Evolutionary conservation across 768 basidiomycete species (phyloP).

Genomic region (Sarcomyxa edulis): DNA sequence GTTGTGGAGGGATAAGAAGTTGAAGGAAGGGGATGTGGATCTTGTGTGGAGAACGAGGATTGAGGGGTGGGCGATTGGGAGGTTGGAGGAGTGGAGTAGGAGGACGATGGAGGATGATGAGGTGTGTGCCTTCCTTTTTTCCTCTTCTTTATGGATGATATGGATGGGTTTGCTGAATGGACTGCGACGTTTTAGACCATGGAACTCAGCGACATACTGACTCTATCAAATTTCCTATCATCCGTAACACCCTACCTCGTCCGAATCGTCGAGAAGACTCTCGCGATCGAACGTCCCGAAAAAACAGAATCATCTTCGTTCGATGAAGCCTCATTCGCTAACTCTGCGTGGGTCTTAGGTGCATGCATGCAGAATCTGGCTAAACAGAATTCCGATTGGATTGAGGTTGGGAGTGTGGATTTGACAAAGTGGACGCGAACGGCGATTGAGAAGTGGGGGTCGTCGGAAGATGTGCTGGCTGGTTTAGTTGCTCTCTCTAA

Average conservation of each 20-base stretch:
- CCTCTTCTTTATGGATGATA: neutral
- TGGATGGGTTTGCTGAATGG: neutral
- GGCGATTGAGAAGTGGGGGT: slow-evolving; percentile 47
- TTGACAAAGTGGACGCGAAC: slow-evolving; percentile 41
- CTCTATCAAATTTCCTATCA: slow-evolving; percentile 44
- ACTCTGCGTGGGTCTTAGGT: slow-evolving; percentile 53
- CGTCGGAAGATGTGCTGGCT: slow-evolving; percentile 50
- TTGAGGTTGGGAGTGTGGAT: slow-evolving; percentile 37
- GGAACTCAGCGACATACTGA: slow-evolving; percentile 50
- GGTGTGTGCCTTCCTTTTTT: slow-evolving; percentile 8
- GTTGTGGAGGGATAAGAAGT: slow-evolving; percentile 40
- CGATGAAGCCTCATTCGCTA: slow-evolving; percentile 24
- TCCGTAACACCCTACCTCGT: slow-evolving; percentile 36
- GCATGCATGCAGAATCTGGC: slow-evolving; percentile 53
- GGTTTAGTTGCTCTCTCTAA: slow-evolving; percentile 46
- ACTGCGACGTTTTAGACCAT: slow-evolving; percentile 35
- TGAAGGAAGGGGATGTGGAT: slow-evolving; percentile 58
- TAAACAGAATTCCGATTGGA: slow-evolving; percentile 34
- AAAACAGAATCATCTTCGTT: slow-evolving; percentile 20
- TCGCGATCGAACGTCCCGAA: slow-evolving; percentile 22
- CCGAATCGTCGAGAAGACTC: slow-evolving; percentile 35
- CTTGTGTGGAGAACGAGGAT: slow-evolving; percentile 53
- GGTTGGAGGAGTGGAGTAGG: slow-evolving; percentile 36
- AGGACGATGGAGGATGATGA: slow-evolving; percentile 39
- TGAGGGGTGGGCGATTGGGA: slow-evolving; percentile 40